These are phyloP conservation scores for Prunus davidiana DNA, from an alignment of 306 rosid genomes.

Conservation along the genomic window DNA sequence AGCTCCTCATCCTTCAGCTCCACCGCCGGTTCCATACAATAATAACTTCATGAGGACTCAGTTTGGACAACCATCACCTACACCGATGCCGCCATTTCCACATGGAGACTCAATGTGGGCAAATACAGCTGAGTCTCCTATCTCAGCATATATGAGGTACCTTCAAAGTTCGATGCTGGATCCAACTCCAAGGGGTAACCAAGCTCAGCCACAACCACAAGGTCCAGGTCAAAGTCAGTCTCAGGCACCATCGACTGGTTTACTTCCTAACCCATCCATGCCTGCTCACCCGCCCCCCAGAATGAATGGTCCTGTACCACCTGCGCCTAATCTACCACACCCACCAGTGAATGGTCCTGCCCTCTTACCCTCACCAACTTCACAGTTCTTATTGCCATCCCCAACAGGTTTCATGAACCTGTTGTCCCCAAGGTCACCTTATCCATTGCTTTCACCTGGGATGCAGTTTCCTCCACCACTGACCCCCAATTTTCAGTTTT, in stretches of 20 bases:
- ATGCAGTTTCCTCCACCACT: conserved; percentile 65
- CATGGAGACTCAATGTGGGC: conserved; percentile 56
- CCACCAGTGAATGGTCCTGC: conserved; percentile 53
- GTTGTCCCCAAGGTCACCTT: conserved; percentile 75
- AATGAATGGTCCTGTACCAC: conserved; percentile 46
- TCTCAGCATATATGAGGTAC: conserved; percentile 88
- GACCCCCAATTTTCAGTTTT: conserved; percentile 78
- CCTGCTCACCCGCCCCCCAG: conserved; percentile 47
- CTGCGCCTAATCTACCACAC: conserved; percentile 41
- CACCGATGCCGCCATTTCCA: conserved; percentile 36
- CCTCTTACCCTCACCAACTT: conserved; percentile 74
- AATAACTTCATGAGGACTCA: conserved; percentile 57
- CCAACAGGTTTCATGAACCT: conserved; percentile 69
- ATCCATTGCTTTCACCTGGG: conserved; percentile 83
- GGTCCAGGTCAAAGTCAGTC: conserved; percentile 25
- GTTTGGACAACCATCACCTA: conserved; percentile 56
- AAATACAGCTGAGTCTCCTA: conserved; percentile 76
- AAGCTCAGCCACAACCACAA: conserved; percentile 24
- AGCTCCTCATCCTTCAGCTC: conserved; percentile 42
- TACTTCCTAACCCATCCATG: conserved; percentile 63
- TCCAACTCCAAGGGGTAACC: conserved; percentile 58
- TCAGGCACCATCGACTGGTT: conserved; percentile 50
- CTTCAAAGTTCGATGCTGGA: conserved; percentile 73
- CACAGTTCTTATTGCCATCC: conserved; percentile 84
- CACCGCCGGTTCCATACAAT: conserved; percentile 52